phyloP scores from a whole-genome alignment of 495 filamentous ascomycete species.

The Aspergillus ellipticus region DNA sequence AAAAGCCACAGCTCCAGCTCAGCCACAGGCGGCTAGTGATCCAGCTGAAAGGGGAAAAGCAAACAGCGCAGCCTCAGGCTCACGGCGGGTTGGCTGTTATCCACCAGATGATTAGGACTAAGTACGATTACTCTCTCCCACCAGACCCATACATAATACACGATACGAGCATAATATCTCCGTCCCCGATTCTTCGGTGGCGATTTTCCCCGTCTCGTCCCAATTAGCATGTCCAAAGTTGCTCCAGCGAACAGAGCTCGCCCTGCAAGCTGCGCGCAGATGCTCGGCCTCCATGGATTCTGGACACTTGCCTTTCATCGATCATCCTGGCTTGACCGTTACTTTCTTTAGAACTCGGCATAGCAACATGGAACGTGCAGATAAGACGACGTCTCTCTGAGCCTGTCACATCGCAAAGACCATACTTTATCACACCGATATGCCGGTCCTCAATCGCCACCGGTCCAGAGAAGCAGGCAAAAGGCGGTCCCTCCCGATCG shows the following conservation, averaged over 20 bases:
- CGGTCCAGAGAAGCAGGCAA: not conserved
- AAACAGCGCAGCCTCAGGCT: conserved; percentile 9
- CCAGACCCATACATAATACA: too few species aligned
- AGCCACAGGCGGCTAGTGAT: conserved; percentile 11
- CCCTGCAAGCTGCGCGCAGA: not conserved
- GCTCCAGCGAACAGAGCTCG: not conserved
- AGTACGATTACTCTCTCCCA: too few species aligned
- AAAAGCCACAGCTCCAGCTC: conserved; percentile 4
- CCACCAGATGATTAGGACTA: not conserved
- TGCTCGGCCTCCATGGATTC: not conserved
- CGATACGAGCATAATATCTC: not conserved
- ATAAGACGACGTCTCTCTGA: not conserved
- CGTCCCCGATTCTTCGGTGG: not conserved
- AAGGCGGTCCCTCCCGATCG: conserved; percentile 1
- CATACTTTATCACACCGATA: not conserved
- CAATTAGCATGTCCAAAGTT: not conserved
- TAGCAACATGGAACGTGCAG: not conserved
- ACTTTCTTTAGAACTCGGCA: not conserved
- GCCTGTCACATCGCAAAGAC: conserved; percentile 13
- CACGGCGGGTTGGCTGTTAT: too few species aligned
- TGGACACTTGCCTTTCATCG: not conserved
- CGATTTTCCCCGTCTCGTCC: not conserved
- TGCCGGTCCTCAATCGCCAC: conserved; percentile 16
- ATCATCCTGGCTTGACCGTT: not conserved
- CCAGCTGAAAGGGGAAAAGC: conserved; percentile 9